phyloP scores from a whole-genome alignment of 176 grass and related monocot species.

The Calamus simplicifolius region DNA sequence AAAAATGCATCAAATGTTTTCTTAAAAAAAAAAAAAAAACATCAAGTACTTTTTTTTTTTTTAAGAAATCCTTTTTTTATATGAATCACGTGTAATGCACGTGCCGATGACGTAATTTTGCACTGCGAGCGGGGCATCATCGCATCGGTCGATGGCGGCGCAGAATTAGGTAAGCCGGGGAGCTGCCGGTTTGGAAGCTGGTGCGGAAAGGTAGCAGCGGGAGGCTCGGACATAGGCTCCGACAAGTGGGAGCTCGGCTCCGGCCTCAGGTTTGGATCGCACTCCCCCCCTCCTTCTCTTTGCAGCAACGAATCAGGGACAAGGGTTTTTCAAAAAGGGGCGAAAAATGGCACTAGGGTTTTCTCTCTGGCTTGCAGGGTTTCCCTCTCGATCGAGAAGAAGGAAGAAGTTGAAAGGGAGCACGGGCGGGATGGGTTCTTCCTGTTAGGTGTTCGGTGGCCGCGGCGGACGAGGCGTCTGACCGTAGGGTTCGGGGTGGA shows the following conservation, averaged over 20 bases:
- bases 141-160: too few species aligned
- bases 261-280: slow-evolving; percentile 1
- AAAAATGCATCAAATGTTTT: too few species aligned
- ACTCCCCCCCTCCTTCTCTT: neutral
- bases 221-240: neutral
- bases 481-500: too few species aligned
- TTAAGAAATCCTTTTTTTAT: too few species aligned
- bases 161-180: too few species aligned
- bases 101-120: too few species aligned
- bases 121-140: too few species aligned
- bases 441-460: neutral
- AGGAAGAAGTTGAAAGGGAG: neutral
- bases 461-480: neutral
- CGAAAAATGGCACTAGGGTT: slow-evolving; percentile 2
- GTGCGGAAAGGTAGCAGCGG: neutral
- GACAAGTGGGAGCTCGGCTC: neutral
- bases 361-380: neutral
- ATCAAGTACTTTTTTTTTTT: too few species aligned
- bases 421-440: too few species aligned
- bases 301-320: too few species aligned
- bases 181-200: neutral
- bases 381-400: neutral
- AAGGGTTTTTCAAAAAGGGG: neutral
- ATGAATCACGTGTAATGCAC: too few species aligned
- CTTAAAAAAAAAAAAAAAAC: too few species aligned